Evolutionary conservation across 2,329 filamentous ascomycete genomes (phyloP).

Genomic region (Epichloe elymi): DNA sequence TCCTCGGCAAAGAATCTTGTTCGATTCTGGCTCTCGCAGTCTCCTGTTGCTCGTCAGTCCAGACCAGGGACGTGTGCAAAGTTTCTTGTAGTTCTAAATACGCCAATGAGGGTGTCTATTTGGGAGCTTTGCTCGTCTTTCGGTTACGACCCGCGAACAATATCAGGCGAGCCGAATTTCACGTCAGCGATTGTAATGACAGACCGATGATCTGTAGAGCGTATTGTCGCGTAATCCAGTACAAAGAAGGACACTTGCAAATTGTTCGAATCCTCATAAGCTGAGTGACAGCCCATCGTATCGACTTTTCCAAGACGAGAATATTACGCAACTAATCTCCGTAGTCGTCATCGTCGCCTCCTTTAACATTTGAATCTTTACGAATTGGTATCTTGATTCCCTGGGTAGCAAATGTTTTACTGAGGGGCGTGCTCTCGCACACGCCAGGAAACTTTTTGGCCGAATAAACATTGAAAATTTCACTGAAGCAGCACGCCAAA

Average conservation of each 20-base stretch:
- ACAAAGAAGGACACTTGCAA: too few relatives aligned
- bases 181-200: neutral
- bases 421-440: slow-evolving; percentile 81
- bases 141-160: too few relatives aligned
- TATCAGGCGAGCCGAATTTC: too few relatives aligned
- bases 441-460: slow-evolving; percentile 99
- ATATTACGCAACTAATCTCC: slow-evolving; percentile 12
- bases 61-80: too few relatives aligned
- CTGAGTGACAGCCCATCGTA: neutral
- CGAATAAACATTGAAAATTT: slow-evolving; percentile 84
- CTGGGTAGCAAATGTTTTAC: slow-evolving; percentile 84
- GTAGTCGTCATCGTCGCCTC: slow-evolving; percentile 39
- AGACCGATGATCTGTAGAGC: neutral
- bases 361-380: slow-evolving; percentile 57
- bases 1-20: too few relatives aligned
- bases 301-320: neutral
- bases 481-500: slow-evolving; percentile 73
- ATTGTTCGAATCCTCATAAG: neutral
- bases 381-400: slow-evolving; percentile 95
- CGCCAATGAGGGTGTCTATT: too few relatives aligned
- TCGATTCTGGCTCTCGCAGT: too few relatives aligned
- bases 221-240: too few relatives aligned
- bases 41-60: too few relatives aligned
- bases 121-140: too few relatives aligned
- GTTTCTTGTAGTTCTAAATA: too few relatives aligned